These are phyloP conservation scores for Ceratonia siliqua DNA, from an alignment of 306 rosid genomes.

Conservation along the genomic window DNA sequence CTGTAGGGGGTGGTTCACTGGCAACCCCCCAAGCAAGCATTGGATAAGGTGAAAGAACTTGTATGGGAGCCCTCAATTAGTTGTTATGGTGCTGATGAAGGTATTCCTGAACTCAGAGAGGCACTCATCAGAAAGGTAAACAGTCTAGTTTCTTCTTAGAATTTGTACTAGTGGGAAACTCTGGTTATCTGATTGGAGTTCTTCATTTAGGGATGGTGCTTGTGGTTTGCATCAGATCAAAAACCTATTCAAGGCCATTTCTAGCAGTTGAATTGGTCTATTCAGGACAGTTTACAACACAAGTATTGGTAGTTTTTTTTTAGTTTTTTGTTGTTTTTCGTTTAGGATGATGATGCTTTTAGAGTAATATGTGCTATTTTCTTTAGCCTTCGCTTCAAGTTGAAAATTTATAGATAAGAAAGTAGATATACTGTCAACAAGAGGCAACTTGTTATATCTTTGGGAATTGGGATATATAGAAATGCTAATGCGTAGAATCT, in stretches of 20 bases:
- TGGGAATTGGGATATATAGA: conserved; percentile 1
- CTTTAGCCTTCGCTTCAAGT: not conserved
- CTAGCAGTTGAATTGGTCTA: not conserved
- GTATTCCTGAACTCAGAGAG: conserved; percentile 82
- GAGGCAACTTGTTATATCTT: not conserved
- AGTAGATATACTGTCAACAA: not conserved
- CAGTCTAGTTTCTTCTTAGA: not conserved
- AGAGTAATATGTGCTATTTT: not conserved
- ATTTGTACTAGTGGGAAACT: conserved; percentile 5
- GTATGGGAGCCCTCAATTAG: conserved; percentile 63
- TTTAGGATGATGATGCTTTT: conserved; percentile 9
- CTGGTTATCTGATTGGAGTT: not conserved
- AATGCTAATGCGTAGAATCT: not conserved
- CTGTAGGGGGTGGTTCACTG: conserved; percentile 91
- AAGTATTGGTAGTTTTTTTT: not conserved
- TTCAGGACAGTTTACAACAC: not conserved
- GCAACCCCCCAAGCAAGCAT: conserved; percentile 89
- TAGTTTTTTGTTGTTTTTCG: too few species aligned
- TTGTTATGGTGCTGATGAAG: conserved; percentile 88
- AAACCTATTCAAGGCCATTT: not conserved
- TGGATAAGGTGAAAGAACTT: conserved; percentile 79
- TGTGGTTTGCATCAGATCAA: not conserved
- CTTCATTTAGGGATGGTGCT: not conserved
- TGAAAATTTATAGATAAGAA: not conserved
- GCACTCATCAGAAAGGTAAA: conserved; percentile 74